Percentiles rank a stretch among this genome's conserved stretches.
Conservation (phyloP, 768 basidiomycete genomes). For the Scleroderma citrinum region DNA sequence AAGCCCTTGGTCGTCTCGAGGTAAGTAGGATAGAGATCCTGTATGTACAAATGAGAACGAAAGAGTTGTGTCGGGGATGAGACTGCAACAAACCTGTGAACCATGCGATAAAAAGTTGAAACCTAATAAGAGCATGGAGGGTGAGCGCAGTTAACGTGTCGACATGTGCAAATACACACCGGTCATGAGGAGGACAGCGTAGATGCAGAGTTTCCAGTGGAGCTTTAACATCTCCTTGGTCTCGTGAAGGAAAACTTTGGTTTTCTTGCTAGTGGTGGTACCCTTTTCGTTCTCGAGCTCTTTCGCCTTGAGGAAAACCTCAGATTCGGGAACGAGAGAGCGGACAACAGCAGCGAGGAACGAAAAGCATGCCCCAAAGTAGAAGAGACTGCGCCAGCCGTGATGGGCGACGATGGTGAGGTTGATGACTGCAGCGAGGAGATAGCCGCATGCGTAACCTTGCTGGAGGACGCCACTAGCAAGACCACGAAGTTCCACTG, state of each 20-base stretch:
- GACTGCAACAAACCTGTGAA: constrained; percentile 36
- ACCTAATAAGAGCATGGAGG: constrained; percentile 26
- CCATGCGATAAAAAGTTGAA: constrained; percentile 72
- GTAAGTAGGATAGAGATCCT: constrained; percentile 71
- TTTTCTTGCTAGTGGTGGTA: constrained; percentile 41
- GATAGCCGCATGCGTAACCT: constrained; percentile 84
- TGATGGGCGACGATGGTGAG: constrained; percentile 44
- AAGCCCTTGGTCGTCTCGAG: constrained; percentile 55
- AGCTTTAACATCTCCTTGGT: constrained; percentile 67
- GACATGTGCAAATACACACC: constrained; percentile 19
- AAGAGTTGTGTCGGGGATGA: background rate
- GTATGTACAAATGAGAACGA: background rate
- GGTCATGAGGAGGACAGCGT: constrained; percentile 79
- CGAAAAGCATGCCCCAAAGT: constrained; percentile 66
- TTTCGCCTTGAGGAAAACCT: constrained; percentile 63
- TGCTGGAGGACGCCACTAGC: constrained; percentile 83
- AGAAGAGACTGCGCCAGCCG: constrained; percentile 79
- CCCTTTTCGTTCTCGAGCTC: constrained; percentile 43
- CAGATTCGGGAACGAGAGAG: constrained; percentile 69
- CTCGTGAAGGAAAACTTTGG: constrained; percentile 66
- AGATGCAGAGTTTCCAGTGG: constrained; percentile 82
- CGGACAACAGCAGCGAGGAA: constrained; percentile 65
- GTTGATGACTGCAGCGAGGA: constrained; percentile 81
- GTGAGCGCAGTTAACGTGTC: background rate
- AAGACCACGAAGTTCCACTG: constrained; percentile 80